These are phyloP conservation scores for Pulveroboletus sp. DNA, from an alignment of 768 basidiomycete species.

Conservation along the genomic window DNA sequence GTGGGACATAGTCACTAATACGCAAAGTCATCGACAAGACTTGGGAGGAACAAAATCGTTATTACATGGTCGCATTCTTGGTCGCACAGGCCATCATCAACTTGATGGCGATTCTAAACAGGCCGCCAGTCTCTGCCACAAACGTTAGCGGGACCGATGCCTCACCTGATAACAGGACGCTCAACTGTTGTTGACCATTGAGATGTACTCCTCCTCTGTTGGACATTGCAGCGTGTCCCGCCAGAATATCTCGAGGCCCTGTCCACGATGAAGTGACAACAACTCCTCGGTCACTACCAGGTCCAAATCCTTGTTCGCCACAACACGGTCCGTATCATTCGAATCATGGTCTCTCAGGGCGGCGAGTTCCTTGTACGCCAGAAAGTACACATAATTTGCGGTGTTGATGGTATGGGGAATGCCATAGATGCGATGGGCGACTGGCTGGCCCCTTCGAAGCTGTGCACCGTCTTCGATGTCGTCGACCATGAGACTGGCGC, in stretches of 20 bases:
- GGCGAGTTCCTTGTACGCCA: slow-evolving; percentile 78
- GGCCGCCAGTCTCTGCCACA: slow-evolving; percentile 81
- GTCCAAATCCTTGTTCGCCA: slow-evolving; percentile 78
- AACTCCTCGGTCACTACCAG: slow-evolving; percentile 47
- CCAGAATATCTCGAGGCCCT: slow-evolving; percentile 94
- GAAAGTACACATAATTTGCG: slow-evolving; percentile 95
- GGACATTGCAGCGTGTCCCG: slow-evolving; percentile 88
- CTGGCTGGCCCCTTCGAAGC: slow-evolving; percentile 77
- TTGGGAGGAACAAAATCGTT: not conserved
- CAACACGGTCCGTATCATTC: slow-evolving; percentile 2
- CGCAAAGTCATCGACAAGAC: not conserved
- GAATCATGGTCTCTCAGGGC: slow-evolving; percentile 11
- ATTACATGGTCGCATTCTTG: slow-evolving; percentile 55
- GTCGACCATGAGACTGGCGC: slow-evolving; percentile 90
- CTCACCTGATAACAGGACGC: slow-evolving; percentile 49
- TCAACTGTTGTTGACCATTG: slow-evolving; percentile 95
- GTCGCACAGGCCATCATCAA: slow-evolving; percentile 92
- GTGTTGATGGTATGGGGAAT: slow-evolving; percentile 96
- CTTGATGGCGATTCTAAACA: slow-evolving; percentile 88
- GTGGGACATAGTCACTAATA: slow-evolving; percentile 78
- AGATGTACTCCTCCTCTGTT: slow-evolving; percentile 89
- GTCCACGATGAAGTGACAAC: slow-evolving; percentile 84
- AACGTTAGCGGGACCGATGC: slow-evolving; percentile 32
- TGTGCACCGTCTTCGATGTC: slow-evolving; percentile 93
- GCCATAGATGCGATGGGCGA: slow-evolving; percentile 94